A percentile compares a stretch with the other conserved stretches of the same genome.
Conservation (phyloP, 257 asterid genomes). For the Salvia splendens region DNA sequence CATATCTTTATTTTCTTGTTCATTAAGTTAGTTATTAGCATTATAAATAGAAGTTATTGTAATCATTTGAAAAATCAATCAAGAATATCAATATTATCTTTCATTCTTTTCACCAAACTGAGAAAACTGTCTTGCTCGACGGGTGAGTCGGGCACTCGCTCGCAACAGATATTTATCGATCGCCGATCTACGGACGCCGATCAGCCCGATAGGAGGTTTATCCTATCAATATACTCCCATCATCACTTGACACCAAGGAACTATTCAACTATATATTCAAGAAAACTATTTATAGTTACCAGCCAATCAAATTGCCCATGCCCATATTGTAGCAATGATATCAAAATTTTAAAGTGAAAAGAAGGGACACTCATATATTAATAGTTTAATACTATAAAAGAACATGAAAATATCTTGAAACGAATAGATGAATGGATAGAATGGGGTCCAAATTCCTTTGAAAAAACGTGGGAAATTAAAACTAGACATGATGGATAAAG, state of each 20-base stretch:
- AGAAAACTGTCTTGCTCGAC: too few relatives aligned
- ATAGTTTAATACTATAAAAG: neutral
- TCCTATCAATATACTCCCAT: too few relatives aligned
- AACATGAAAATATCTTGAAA: slow-evolving; percentile 7
- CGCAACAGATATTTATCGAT: too few relatives aligned
- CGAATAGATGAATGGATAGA: slow-evolving; percentile 22
- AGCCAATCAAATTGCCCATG: slow-evolving; percentile 26
- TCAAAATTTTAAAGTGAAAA: neutral
- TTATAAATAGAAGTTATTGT: too few relatives aligned
- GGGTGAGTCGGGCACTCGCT: too few relatives aligned
- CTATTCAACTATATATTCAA: neutral
- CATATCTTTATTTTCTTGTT: too few relatives aligned
- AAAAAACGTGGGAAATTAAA: slow-evolving; percentile 46
- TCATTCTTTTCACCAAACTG: too few relatives aligned
- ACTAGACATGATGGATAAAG: slow-evolving; percentile 42
- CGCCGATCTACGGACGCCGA: too few relatives aligned
- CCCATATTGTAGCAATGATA: slow-evolving; percentile 19
- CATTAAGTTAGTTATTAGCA: too few relatives aligned
- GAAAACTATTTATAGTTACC: neutral
- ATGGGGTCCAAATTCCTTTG: slow-evolving; percentile 42
- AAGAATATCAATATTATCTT: too few relatives aligned
- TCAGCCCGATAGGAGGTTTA: too few relatives aligned
- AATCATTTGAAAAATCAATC: too few relatives aligned
- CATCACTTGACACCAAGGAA: slow-evolving; percentile 15
- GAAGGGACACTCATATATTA: neutral